Conservation (phyloP, 495 filamentous ascomycete genomes). For the Cercophora scortea region DNA sequence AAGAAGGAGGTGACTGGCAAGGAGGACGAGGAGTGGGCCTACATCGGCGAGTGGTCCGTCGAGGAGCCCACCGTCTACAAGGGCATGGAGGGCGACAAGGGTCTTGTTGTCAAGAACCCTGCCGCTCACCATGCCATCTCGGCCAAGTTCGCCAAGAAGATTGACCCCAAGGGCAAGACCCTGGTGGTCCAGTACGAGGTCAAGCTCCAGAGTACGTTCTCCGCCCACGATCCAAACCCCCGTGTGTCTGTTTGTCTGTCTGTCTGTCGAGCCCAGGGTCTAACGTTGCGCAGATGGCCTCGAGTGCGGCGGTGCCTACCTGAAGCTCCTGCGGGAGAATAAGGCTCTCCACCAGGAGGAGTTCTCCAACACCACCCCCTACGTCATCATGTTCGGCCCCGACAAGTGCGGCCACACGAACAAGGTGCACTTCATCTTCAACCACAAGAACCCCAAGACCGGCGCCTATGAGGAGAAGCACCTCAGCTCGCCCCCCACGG, state of each 20-base stretch:
- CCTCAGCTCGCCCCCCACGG: constrained; percentile 72
- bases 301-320: constrained; percentile 97
- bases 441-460: constrained; percentile 99
- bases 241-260: background rate
- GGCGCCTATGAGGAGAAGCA: constrained; percentile 99
- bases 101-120: constrained; percentile 92
- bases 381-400: constrained; percentile 99
- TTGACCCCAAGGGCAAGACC: constrained; percentile 94
- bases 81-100: constrained; percentile 93
- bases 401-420: constrained; percentile 99
- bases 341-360: constrained; percentile 94
- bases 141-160: constrained; percentile 93
- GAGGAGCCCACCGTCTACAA: constrained; percentile 91
- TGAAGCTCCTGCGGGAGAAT: constrained; percentile 98
- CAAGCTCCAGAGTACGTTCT: constrained; percentile 89
- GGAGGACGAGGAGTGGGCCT: constrained; percentile 93
- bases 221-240: background rate
- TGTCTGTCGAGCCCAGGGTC: too few species aligned
- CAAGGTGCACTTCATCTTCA: constrained; percentile 99
- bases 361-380: constrained; percentile 95
- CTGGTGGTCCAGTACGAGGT: constrained; percentile 99
- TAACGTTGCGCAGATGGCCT: constrained; percentile 59
- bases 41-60: constrained; percentile 92
- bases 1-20: constrained; percentile 80
- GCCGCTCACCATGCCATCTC: constrained; percentile 99